Evolutionary conservation across 2,329 filamentous ascomycete genomes (phyloP).

Genomic region (Gaeumannomyces sp.): DNA sequence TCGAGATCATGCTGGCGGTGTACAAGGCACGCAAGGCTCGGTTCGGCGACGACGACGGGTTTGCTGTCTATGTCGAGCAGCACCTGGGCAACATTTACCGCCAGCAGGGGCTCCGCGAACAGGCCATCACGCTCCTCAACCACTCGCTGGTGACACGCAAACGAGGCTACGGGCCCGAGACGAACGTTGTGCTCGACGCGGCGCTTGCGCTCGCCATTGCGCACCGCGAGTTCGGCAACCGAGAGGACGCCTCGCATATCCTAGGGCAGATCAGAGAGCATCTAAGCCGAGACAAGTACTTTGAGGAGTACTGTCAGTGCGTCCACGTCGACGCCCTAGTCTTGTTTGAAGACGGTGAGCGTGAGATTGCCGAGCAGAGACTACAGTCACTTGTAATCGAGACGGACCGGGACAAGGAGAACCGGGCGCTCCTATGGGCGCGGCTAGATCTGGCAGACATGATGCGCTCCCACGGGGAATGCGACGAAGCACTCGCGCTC

Average conservation of each 20-base stretch:
- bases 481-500: background rate
- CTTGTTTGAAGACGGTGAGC: background rate
- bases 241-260: background rate
- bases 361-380: background rate
- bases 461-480: background rate
- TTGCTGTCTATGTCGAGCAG: background rate
- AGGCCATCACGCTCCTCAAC: background rate
- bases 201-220: background rate
- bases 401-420: background rate
- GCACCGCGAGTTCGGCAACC: background rate
- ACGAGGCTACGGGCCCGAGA: background rate
- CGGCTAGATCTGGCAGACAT: background rate
- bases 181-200: background rate
- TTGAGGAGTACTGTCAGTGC: background rate
- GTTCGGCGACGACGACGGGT: conserved; percentile 3
- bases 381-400: background rate
- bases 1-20: conserved; percentile 1
- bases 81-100: background rate
- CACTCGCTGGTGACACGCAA: background rate
- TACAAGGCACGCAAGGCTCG: background rate
- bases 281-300: background rate
- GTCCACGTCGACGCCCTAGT: background rate
- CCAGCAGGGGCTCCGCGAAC: background rate
- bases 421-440: background rate
- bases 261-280: background rate